phyloP scores from a whole-genome alignment of 352 stramenopile species.

The Pythium phragmitis region DNA sequence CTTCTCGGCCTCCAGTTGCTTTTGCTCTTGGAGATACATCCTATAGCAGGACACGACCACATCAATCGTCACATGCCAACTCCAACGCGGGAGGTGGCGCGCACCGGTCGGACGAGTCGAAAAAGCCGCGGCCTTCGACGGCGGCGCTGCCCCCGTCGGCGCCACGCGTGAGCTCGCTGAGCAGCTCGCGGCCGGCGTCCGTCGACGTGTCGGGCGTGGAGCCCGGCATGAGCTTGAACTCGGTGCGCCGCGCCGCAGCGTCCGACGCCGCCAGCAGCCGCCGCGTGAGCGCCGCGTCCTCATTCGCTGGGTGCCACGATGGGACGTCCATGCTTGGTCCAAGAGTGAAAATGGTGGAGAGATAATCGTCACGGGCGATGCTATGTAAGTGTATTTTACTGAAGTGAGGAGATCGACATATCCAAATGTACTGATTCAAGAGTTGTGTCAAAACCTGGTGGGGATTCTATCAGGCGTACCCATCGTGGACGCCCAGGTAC shows the following conservation, averaged over 20 bases:
- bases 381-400: slow-evolving; percentile 1
- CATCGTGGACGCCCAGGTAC: slow-evolving; percentile 38
- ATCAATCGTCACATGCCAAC: background rate
- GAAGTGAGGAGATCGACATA: background rate
- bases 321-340: slow-evolving; percentile 56
- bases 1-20: slow-evolving; percentile 41
- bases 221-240: slow-evolving; percentile 70
- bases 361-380: background rate
- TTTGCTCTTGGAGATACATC: slow-evolving; percentile 72
- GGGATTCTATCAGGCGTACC: slow-evolving; percentile 31
- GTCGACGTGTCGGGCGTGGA: slow-evolving; percentile 61
- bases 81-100: background rate
- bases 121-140: slow-evolving; percentile 53
- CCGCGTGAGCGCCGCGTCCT: slow-evolving; percentile 42
- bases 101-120: slow-evolving; percentile 67
- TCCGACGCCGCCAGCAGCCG: slow-evolving; percentile 27
- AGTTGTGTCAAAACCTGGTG: background rate
- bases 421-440: slow-evolving; percentile 1
- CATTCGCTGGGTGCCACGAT: slow-evolving; percentile 72
- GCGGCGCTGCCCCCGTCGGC: slow-evolving; percentile 34
- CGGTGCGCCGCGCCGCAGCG: slow-evolving; percentile 35
- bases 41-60: slow-evolving; percentile 10
- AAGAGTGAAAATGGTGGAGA: background rate
- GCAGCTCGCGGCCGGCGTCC: slow-evolving; percentile 58
- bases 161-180: slow-evolving; percentile 42